phyloP scores from a whole-genome alignment of 768 basidiomycete species.

The Tylopilus subfusipes region DNA sequence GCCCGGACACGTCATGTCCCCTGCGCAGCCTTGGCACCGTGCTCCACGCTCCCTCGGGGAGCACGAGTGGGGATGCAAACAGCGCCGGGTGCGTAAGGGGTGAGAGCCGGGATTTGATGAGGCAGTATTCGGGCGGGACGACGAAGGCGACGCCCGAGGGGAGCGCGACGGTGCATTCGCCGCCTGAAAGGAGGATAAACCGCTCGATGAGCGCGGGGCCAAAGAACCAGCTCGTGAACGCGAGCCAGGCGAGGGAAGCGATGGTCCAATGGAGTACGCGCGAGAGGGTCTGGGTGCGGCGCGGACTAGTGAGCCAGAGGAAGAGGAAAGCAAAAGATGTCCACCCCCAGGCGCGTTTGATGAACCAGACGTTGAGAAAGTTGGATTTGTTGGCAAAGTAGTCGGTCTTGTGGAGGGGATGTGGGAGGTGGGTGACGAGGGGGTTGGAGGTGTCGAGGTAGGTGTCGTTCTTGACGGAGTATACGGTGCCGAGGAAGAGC shows the following conservation, averaged over 20 bases:
- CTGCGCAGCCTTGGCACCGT: conserved; percentile 59
- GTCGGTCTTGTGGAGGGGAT: conserved; percentile 57
- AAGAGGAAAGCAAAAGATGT: conserved; percentile 65
- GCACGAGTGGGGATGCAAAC: conserved; percentile 43
- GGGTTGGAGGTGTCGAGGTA: conserved; percentile 87
- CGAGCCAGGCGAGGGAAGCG: conserved; percentile 65
- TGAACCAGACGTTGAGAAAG: conserved; percentile 77
- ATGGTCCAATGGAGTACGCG: conserved; percentile 52
- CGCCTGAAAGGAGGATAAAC: conserved; percentile 62
- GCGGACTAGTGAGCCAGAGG: conserved; percentile 56
- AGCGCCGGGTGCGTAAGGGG: conserved; percentile 60
- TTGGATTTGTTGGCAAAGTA: conserved; percentile 84
- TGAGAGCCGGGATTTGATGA: conserved; percentile 47
- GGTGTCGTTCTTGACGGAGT: conserved; percentile 60
- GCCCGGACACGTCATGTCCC: conserved; percentile 94
- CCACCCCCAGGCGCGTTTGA: conserved; percentile 92
- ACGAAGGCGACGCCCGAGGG: conserved; percentile 52
- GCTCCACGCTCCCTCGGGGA: conserved; percentile 42
- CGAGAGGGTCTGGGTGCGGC: conserved; percentile 35
- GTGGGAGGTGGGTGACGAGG: conserved; percentile 61
- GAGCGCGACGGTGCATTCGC: conserved; percentile 66
- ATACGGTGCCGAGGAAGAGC: conserved; percentile 58
- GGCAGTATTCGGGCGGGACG: conserved; percentile 60
- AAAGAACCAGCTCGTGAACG: conserved; percentile 85
- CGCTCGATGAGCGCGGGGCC: conserved; percentile 76